Base-by-base conservation (phyloP, 2,329 filamentous ascomycete genomes). In the Cladophialophora yegresii region DNA sequence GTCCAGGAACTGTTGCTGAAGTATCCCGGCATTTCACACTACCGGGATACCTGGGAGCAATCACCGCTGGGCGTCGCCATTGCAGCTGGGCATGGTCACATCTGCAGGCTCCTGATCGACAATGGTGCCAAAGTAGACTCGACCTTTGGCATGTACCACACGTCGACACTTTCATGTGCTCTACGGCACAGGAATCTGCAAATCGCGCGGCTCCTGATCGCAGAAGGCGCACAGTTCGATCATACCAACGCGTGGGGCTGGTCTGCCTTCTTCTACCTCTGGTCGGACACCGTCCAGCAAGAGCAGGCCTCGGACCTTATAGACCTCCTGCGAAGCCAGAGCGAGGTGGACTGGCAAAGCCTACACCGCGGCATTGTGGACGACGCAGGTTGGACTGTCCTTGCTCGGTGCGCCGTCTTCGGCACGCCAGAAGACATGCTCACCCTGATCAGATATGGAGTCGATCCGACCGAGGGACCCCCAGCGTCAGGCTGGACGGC, bases 141-240 rank as follows among this genome's bases (percentile, higher is more conserved):
- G n/a, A 54, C 51, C n/a, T 54, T 54, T 26, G 51, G 51, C 51
- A n/a, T 28, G 30, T 54, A 32, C 9, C 51, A 54, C 23, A 54
- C 51, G 4, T 33, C 51, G n/a, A n/a, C 28, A 10, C n/a, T 54
- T 5, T 30, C 51, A 22, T 54, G 51, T 13, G 51, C 51, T 1
- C 28, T 54, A 12, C 23, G 30, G 9, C 4, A 10, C 23, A 28
- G 51, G 20, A 54, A 54, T 28, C n/a, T 54, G 51, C 28, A 54
- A 9, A 54, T 54, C 30, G n/a, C 30, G 7, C 28, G 51, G 4
- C n/a, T 54, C 2, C n/a, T 54, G 13, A 20, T 54, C 12, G 23
- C 51, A 12, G 30, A 33, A 33, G 51, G 51, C 4, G 51, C 51
- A 30, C 30, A 23, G 51, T 33, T 54, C 30, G 26, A 54, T 10